These are phyloP conservation scores for Torulaspora franciscae DNA, from an alignment of 805 yeast species.

Conservation along the genomic window DNA sequence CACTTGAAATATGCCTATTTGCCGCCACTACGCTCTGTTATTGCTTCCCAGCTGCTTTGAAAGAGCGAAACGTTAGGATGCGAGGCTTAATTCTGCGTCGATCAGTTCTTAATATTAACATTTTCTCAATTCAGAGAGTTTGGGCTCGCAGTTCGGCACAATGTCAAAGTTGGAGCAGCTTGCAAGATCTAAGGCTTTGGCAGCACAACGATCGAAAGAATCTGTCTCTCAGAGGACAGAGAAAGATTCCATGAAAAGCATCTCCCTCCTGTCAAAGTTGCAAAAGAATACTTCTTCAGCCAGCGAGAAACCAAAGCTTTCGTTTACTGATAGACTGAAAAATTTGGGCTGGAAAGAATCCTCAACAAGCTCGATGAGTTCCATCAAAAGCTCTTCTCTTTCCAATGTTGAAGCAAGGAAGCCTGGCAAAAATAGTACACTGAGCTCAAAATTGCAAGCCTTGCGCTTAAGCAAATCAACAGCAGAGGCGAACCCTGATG, in stretches of 20 bases:
- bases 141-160: slow-evolving; percentile 9
- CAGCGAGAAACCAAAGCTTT: not conserved
- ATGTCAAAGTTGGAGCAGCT: slow-evolving; percentile 17
- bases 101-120: slow-evolving; percentile 10
- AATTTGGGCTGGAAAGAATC: not conserved
- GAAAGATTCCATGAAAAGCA: slow-evolving; percentile 4
- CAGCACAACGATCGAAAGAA: slow-evolving; percentile 5
- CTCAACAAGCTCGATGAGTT: not conserved
- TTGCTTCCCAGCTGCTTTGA: not conserved
- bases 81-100: slow-evolving; percentile 1
- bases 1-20: slow-evolving; percentile 1
- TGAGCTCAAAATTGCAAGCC: slow-evolving; percentile 14
- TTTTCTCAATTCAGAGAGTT: slow-evolving; percentile 9
- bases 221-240: not conserved
- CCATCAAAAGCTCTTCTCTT: not conserved
- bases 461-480: slow-evolving; percentile 8
- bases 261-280: slow-evolving; percentile 11
- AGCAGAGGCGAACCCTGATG: not conserved
- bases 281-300: slow-evolving; percentile 4
- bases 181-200: slow-evolving; percentile 13
- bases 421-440: not conserved
- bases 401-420: not conserved
- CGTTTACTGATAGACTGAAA: slow-evolving; percentile 10
- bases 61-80: slow-evolving; percentile 3
- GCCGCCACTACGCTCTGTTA: not conserved